Evolutionary conservation across 371 early-diverging fungal species (phyloP).

Genomic region (Lichtheimia corymbifera): DNA sequence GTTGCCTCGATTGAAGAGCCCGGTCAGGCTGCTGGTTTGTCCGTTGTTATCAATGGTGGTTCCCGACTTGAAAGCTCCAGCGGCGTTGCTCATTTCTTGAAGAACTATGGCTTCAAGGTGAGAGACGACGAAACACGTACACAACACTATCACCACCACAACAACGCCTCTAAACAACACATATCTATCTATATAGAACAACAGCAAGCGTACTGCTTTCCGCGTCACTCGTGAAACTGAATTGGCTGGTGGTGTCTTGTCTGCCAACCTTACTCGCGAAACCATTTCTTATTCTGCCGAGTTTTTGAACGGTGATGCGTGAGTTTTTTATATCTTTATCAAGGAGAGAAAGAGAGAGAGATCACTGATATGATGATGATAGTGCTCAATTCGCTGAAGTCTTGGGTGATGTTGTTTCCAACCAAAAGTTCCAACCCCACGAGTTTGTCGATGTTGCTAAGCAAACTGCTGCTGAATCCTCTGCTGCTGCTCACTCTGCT

Average conservation of each 20-base stretch:
- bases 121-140: slow-evolving; percentile 12
- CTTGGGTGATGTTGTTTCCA: slow-evolving; percentile 75
- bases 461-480: slow-evolving; percentile 70
- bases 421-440: slow-evolving; percentile 83
- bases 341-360: background rate
- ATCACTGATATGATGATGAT: background rate
- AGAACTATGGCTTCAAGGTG: slow-evolving; percentile 93
- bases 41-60: slow-evolving; percentile 90
- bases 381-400: slow-evolving; percentile 89
- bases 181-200: slow-evolving; percentile 54
- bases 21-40: slow-evolving; percentile 78
- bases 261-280: slow-evolving; percentile 82
- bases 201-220: slow-evolving; percentile 82
- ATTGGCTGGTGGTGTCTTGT: slow-evolving; percentile 87
- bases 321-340: slow-evolving; percentile 35
- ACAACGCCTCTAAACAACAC: background rate
- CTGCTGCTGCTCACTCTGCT: slow-evolving; percentile 68
- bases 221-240: slow-evolving; percentile 91
- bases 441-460: slow-evolving; percentile 81
- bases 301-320: slow-evolving; percentile 92
- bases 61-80: slow-evolving; percentile 80
- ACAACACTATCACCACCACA: background rate
- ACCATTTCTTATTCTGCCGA: slow-evolving; percentile 82
- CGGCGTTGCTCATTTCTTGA: slow-evolving; percentile 89
- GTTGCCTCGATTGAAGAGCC: slow-evolving; percentile 62